Conservation (phyloP, 1,284 basidiomycete species). For the Pseudozyma sp. region DNA sequence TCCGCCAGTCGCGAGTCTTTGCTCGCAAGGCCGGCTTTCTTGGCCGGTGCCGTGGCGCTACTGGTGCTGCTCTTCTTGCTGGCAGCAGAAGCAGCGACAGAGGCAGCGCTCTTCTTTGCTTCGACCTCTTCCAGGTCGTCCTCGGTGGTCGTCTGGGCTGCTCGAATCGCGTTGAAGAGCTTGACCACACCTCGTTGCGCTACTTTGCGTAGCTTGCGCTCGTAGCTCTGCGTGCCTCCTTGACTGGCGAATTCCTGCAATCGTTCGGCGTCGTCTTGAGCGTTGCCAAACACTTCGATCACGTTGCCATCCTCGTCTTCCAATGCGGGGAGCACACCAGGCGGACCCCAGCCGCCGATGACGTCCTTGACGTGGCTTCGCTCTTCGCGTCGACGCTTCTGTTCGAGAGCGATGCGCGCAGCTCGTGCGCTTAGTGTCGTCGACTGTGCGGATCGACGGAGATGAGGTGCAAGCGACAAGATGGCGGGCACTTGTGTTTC, state of each 20-base stretch:
- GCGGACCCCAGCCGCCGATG: constrained; percentile 66
- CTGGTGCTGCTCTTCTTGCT: constrained; percentile 1
- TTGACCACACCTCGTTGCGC: constrained; percentile 68
- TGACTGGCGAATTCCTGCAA: constrained; percentile 45
- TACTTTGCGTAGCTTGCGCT: constrained; percentile 63
- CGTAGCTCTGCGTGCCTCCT: constrained; percentile 61
- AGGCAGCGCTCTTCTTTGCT: constrained; percentile 27
- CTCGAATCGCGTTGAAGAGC: constrained; percentile 68
- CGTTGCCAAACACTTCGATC: constrained; percentile 21
- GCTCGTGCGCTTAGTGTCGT: constrained; percentile 61
- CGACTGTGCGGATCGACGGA: constrained; percentile 58
- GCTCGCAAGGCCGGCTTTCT: constrained; percentile 55
- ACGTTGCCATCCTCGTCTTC: constrained; percentile 50
- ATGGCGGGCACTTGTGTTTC: constrained; percentile 45
- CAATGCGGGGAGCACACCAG: constrained; percentile 52
- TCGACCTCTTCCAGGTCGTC: constrained; percentile 57
- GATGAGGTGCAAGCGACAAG: constrained; percentile 64
- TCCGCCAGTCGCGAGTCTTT: constrained; percentile 58
- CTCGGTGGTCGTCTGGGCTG: constrained; percentile 62
- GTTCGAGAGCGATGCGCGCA: constrained; percentile 59
- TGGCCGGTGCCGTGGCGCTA: constrained; percentile 1
- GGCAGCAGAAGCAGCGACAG: not conserved
- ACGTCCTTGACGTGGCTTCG: constrained; percentile 63
- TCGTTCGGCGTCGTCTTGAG: constrained; percentile 27
- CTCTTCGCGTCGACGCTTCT: constrained; percentile 61